Percentiles rank a stretch among this genome's conserved stretches.
Conservation (phyloP, 2,329 filamentous ascomycete genomes). For the Fonsecaea nubica region DNA sequence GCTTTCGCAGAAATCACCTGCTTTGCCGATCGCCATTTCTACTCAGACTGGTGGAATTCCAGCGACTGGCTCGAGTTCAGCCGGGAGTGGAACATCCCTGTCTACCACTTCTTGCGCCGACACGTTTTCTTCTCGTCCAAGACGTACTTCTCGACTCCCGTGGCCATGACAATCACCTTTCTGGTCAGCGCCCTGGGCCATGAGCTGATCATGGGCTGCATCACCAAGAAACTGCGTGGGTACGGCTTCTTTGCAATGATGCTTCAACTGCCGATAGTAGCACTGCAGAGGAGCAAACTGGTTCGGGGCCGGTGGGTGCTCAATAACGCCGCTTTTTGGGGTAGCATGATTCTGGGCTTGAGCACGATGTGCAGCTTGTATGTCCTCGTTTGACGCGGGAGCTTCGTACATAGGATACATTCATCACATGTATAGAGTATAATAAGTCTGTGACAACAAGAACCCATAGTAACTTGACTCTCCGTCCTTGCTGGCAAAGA, state of each 20-base stretch:
- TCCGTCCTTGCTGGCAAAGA: no score
- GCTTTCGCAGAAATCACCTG: constrained; percentile 93
- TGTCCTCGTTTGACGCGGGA: constrained; percentile 56
- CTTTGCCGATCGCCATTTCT: constrained; percentile 94
- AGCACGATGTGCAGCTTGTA: constrained; percentile 72
- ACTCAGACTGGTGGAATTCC: constrained; percentile 74
- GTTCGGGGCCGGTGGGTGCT: constrained; percentile 76
- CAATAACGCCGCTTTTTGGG: constrained; percentile 92
- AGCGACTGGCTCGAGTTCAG: constrained; percentile 81
- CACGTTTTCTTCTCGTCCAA: constrained; percentile 90
- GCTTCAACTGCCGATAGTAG: constrained; percentile 94
- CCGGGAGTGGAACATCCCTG: constrained; percentile 96
- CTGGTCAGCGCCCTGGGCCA: constrained; percentile 87
- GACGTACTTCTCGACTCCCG: constrained; percentile 73
- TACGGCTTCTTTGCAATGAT: constrained; percentile 96
- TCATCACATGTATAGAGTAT: not conserved
- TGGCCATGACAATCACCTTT: constrained; percentile 89
- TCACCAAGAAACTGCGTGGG: constrained; percentile 93
- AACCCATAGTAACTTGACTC: not conserved
- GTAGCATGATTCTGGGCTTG: constrained; percentile 85
- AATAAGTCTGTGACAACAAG: constrained; percentile 5
- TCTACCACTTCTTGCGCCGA: constrained; percentile 91
- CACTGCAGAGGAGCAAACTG: constrained; percentile 80
- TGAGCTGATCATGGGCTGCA: constrained; percentile 96
- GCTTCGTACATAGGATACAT: not conserved